These are phyloP conservation scores for Pseudocohnilembus persalinus DNA, from an alignment of 169 alveolate species.

Conservation along the genomic window DNA sequence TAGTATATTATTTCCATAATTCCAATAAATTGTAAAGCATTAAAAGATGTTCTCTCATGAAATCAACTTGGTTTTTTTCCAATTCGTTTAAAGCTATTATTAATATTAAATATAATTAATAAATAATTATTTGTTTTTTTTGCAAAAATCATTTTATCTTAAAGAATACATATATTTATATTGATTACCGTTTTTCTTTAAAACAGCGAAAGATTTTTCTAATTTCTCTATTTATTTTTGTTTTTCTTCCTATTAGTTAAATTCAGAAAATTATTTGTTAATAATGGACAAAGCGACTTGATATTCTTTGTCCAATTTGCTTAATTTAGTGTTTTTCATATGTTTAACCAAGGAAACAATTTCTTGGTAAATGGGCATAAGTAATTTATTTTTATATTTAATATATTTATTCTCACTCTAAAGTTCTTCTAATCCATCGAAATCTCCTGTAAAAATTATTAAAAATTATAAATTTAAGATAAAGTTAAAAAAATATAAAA, in stretches of 20 bases:
- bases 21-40: conserved; percentile 15
- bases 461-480: conserved; percentile 4
- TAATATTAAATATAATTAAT: not conserved
- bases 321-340: conserved; percentile 9
- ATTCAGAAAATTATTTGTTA: not conserved
- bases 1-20: conserved; percentile 20
- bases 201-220: no score
- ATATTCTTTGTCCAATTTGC: conserved; percentile 20
- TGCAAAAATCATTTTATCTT: no score
- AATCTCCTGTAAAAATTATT: conserved; percentile 8
- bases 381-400: conserved; percentile 10
- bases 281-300: conserved; percentile 9
- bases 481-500: not conserved
- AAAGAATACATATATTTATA: no score
- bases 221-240: not conserved
- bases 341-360: conserved; percentile 20
- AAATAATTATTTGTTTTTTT: not conserved
- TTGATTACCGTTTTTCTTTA: not conserved
- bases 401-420: not conserved
- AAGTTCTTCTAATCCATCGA: conserved; percentile 18
- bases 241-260: not conserved
- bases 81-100: conserved; percentile 13
- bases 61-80: conserved; percentile 9
- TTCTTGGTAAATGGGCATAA: conserved; percentile 31
- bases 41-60: conserved; percentile 12